phyloP scores from a whole-genome alignment of 768 basidiomycete genomes.

The Botryobasidium botryosum region DNA sequence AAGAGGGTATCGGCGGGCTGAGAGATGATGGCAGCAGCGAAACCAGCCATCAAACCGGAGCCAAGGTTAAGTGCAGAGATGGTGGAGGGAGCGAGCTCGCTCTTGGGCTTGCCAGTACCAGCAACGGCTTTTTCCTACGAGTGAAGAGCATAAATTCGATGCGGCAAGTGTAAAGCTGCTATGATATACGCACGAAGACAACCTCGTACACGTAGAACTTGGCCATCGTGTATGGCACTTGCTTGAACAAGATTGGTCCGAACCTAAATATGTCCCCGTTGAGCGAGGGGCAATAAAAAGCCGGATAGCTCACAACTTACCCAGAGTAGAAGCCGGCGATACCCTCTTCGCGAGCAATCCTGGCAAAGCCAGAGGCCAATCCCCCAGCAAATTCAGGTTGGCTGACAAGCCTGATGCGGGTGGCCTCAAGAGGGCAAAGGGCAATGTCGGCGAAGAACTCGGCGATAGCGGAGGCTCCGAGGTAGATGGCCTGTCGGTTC shows the following conservation, averaged over 20 bases:
- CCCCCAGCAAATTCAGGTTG: constrained; percentile 26
- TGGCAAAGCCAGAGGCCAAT: constrained; percentile 22
- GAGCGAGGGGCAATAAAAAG: neutral
- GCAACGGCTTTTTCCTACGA: constrained; percentile 43
- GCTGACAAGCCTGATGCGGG: constrained; percentile 27
- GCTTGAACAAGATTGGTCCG: constrained; percentile 29
- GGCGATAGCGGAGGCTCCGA: constrained; percentile 83
- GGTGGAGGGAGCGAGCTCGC: constrained; percentile 40
- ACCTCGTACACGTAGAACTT: constrained; percentile 91
- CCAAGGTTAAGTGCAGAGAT: constrained; percentile 57
- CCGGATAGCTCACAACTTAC: constrained; percentile 9
- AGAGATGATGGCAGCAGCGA: constrained; percentile 89
- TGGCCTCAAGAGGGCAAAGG: constrained; percentile 74
- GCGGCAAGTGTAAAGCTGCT: neutral
- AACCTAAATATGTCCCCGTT: constrained; percentile 15
- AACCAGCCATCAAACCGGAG: constrained; percentile 89
- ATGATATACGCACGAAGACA: constrained; percentile 9
- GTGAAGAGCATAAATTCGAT: neutral
- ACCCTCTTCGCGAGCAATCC: constrained; percentile 25
- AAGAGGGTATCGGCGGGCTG: constrained; percentile 92
- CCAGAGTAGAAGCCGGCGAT: constrained; percentile 27
- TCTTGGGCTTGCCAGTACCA: constrained; percentile 52
- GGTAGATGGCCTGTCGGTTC: constrained; percentile 72
- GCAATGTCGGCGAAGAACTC: constrained; percentile 95
- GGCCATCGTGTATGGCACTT: constrained; percentile 99